A percentile compares a stretch with the other conserved stretches of the same genome.
Evolutionary conservation across 202 grass and related monocot species (phyloP).

Genomic region (Eragrostis tef): DNA sequence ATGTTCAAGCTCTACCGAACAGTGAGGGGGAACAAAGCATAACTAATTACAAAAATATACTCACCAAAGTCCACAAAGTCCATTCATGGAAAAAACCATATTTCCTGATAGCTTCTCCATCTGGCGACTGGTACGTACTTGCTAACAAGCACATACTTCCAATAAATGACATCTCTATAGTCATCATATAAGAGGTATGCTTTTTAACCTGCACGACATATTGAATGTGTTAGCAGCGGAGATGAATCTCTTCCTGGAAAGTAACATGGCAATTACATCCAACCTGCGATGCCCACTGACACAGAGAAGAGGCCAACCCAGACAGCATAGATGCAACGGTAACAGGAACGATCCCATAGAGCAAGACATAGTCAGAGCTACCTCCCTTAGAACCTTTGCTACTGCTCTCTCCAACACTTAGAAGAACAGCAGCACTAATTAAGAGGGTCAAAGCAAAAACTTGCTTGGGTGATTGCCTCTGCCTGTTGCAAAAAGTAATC

Average conservation of each 20-base stretch:
- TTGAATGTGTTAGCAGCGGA: constrained; percentile 39
- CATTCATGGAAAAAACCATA: constrained; percentile 93
- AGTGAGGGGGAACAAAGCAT: constrained; percentile 26
- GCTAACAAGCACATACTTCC: constrained; percentile 84
- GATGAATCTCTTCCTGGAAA: constrained; percentile 42
- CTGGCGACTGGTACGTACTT: constrained; percentile 83
- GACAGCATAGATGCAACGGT: constrained; percentile 87
- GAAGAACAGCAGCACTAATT: constrained; percentile 76
- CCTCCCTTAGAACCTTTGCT: constrained; percentile 58
- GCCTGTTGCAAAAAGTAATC: constrained; percentile 52
- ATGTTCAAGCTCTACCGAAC: constrained; percentile 15
- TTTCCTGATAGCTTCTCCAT: constrained; percentile 84
- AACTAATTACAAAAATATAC: constrained; percentile 40
- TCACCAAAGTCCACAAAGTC: constrained; percentile 78
- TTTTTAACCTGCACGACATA: constrained; percentile 78
- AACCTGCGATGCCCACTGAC: constrained; percentile 97
- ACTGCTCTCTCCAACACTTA: constrained; percentile 81
- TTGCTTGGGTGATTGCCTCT: constrained; percentile 87
- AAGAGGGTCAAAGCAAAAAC: constrained; percentile 72
- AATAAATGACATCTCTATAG: constrained; percentile 96
- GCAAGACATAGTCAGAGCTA: constrained; percentile 64
- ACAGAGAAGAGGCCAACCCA: constrained; percentile 87
- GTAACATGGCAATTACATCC: constrained; percentile 37
- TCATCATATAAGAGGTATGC: constrained; percentile 96
- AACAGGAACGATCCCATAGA: constrained; percentile 94